These are phyloP conservation scores for Tremella fuciformis DNA, from an alignment of 768 basidiomycete species.

Conservation along the genomic window DNA sequence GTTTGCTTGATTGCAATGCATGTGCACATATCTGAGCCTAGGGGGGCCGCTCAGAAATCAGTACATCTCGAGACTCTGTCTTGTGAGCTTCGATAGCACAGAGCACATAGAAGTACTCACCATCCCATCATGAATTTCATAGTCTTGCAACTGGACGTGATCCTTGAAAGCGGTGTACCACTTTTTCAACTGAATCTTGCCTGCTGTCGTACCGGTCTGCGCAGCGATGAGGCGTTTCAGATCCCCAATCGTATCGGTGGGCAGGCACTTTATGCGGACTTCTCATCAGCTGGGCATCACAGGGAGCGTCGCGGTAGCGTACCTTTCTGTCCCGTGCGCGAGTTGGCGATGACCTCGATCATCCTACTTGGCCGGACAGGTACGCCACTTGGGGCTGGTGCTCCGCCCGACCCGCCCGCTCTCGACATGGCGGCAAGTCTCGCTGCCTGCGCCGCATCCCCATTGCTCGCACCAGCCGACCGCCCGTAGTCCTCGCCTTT, in stretches of 20 bases:
- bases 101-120: constrained; percentile 36
- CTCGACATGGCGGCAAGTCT: constrained; percentile 27
- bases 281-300: neutral
- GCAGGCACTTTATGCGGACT: constrained; percentile 90
- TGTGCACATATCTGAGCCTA: neutral
- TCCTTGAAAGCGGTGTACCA: constrained; percentile 98
- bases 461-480: constrained; percentile 3
- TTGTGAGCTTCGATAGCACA: constrained; percentile 3
- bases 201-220: constrained; percentile 80
- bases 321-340: constrained; percentile 94
- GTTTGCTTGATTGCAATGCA: neutral
- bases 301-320: constrained; percentile 21
- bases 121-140: constrained; percentile 54
- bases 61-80: constrained; percentile 52
- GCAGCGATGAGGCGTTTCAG: constrained; percentile 95
- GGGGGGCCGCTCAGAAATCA: constrained; percentile 9
- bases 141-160: constrained; percentile 57
- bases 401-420: constrained; percentile 14
- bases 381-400: constrained; percentile 15
- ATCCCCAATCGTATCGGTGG: constrained; percentile 94
- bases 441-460: constrained; percentile 18
- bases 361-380: constrained; percentile 2
- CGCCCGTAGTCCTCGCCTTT: constrained; percentile 22
- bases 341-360: constrained; percentile 84
- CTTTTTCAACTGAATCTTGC: constrained; percentile 93